Base-by-base conservation (phyloP, 371 early-diverging fungal genomes). In the Fennellomyces sp. region DNA sequence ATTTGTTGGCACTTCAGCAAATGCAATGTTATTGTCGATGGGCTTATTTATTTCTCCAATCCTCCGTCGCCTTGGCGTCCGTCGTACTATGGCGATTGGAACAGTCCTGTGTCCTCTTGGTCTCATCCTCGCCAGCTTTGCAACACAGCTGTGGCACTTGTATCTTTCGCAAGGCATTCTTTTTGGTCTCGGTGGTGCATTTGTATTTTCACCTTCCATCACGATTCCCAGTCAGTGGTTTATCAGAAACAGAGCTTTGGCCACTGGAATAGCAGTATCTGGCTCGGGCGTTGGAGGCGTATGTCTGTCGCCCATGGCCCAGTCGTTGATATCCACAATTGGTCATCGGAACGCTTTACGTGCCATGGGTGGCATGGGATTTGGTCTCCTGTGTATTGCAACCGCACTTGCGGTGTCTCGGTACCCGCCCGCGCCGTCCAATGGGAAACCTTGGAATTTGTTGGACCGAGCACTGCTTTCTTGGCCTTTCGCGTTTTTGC, bases 211-310 rank as follows among this genome's bases (percentile, higher is more conserved):
- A 25, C 81, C 90, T 2, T 82, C 87, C 6, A 63, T 92, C 12
- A 80, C 85, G 0, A 66, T 90, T 10, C 86, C 88, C 8, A 67
- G 87, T 6, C 88, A 91, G 65, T 93, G 90, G 90, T 95, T 94
- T 64, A 74, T 81, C 11, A 77, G 71, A 33, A 70, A 70, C 11
- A 80, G 91, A 28, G 92, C 91, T 0, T 66, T 92, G 57, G 93
- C 93, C 1, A 89, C 88, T 2, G 95, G 95, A 2, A 73, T 93
- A 41, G 86, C 83, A 3, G 84, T 90, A 1, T 76, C 88, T 13
- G 93, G 93, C 13, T 81, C 84, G n/a, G 93, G 94, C 3, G 58
- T 90, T 15, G 94, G 94, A 19, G 92, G 92, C 3, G 75, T 91
- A 2, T 63, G 80, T 19, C 49, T 93, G 17, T 76, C 86, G 0